Evolutionary conservation across 2,329 filamentous ascomycete species (phyloP), one percentile per base, ranked within the genome.

Genomic region (Pyrenochaeta sp.): DNA sequence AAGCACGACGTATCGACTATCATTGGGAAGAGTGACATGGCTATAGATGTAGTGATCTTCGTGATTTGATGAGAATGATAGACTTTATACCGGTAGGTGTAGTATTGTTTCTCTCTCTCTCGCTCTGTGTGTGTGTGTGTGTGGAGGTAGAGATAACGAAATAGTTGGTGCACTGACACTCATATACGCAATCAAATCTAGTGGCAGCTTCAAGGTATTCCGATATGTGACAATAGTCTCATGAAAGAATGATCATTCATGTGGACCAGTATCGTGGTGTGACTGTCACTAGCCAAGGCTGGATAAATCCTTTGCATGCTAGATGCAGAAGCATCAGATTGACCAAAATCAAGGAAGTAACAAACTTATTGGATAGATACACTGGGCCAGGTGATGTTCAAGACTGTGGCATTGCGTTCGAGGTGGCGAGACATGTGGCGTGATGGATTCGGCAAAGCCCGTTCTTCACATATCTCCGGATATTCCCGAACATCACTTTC

Each of bases 351-450:
- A 41, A 41, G 10, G 14, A 29, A 12, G 2, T 4, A 17, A 29
- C 3, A 12, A 10, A 17, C 21, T 2, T 29, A 11, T 23, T 41
- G 12, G 23, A 11, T 29, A 9, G 39, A 41, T n/a, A 29, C n/a
- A n/a, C 17, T 3, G 11, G 23, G n/a, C 17, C 40, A 46, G 49
- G 49, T 36, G 51, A 39, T 30, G 9, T 20, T 14, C 29, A 15
- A 32, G 29, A 44, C 27, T 11, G 12, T 21, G 14, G 1, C 4
- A 12, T n/a, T n/a, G 11, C 17, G 29, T 39, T 12, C 23, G 15
- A 20, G 20, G 50, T 60, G 54, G 57, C 20, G 46, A 54, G 51
- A 55, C 31, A 49, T 10, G 21, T 56, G 54, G 49, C 46, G 55
- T 53, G 49, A 52, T 12, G 18, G 32, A 11, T 21, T 30, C 54